Conservation (phyloP, 805 yeast species). For the Nakazawaea sp. region DNA sequence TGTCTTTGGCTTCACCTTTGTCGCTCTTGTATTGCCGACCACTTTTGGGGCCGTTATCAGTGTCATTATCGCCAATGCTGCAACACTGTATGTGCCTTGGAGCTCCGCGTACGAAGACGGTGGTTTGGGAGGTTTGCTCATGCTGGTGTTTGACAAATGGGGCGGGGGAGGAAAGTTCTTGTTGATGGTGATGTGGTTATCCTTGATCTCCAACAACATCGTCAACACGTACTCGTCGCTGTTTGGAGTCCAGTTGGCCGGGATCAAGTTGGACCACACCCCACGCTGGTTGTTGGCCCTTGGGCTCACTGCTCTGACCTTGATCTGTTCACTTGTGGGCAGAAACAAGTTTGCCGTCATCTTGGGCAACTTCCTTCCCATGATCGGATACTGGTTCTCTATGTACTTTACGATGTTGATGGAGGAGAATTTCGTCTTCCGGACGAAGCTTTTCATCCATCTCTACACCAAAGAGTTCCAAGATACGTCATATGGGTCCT, state of each 20-base stretch:
- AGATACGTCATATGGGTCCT: neutral
- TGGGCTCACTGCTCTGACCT: slow-evolving; percentile 52
- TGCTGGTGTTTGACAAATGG: slow-evolving; percentile 65
- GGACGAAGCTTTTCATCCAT: slow-evolving; percentile 39
- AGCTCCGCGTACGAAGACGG: slow-evolving; percentile 40
- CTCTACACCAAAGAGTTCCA: slow-evolving; percentile 39
- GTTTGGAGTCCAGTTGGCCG: slow-evolving; percentile 64
- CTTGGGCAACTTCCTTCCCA: slow-evolving; percentile 76
- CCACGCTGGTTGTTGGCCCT: slow-evolving; percentile 80
- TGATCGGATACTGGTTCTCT: slow-evolving; percentile 89
- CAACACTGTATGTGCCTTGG: slow-evolving; percentile 54
- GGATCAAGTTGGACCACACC: slow-evolving; percentile 43
- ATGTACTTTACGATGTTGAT: slow-evolving; percentile 67
- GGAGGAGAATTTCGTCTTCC: slow-evolving; percentile 68
- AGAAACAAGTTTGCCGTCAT: slow-evolving; percentile 65
- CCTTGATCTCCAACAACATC: slow-evolving; percentile 76
- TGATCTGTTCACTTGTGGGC: slow-evolving; percentile 72
- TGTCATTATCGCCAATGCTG: slow-evolving; percentile 60
- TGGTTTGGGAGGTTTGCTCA: slow-evolving; percentile 75
- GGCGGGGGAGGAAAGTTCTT: slow-evolving; percentile 72
- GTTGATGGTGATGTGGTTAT: slow-evolving; percentile 60
- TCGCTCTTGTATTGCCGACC: slow-evolving; percentile 66
- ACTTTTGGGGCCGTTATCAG: slow-evolving; percentile 73
- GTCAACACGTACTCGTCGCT: slow-evolving; percentile 80
- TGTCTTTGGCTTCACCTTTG: slow-evolving; percentile 54